These are phyloP conservation scores for Neotropicomus parvogracilis DNA, from an alignment of 1,284 basidiomycete species.

Conservation along the genomic window DNA sequence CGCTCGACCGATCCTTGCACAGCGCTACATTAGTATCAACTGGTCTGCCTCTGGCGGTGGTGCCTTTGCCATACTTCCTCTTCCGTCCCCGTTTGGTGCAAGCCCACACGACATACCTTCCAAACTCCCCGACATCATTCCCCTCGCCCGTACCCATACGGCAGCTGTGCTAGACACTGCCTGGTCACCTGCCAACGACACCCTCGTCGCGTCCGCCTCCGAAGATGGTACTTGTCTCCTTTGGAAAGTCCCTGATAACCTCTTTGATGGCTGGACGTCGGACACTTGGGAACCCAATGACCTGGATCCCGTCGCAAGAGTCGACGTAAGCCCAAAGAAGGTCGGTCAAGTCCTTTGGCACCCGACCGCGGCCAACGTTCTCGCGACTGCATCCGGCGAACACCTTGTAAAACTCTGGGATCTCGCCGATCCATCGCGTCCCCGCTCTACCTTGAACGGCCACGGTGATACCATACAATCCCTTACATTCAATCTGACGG, in stretches of 20 bases:
- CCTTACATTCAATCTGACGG: constrained; percentile 80
- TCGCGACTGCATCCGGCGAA: constrained; percentile 87
- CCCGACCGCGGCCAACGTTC: constrained; percentile 84
- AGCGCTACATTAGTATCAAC: constrained; percentile 89
- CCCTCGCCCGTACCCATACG: constrained; percentile 84
- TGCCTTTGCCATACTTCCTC: constrained; percentile 89
- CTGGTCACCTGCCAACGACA: constrained; percentile 94
- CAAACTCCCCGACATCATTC: constrained; percentile 91
- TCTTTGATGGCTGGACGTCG: constrained; percentile 83
- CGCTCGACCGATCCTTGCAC: not conserved
- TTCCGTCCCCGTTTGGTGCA: constrained; percentile 69
- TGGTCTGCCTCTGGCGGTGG: constrained; percentile 96
- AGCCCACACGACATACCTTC: constrained; percentile 56
- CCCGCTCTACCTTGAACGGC: constrained; percentile 63
- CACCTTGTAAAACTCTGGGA: constrained; percentile 92
- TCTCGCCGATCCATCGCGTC: constrained; percentile 64
- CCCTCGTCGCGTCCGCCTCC: constrained; percentile 83
- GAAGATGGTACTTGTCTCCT: constrained; percentile 94
- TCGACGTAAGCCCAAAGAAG: constrained; percentile 78
- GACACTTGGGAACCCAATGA: constrained; percentile 83
- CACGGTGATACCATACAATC: constrained; percentile 90
- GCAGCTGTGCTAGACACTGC: constrained; percentile 92
- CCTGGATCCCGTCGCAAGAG: constrained; percentile 75
- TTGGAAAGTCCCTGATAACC: constrained; percentile 73
- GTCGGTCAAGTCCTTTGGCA: constrained; percentile 95